Evolutionary conservation across 495 filamentous ascomycete species (phyloP).

Genomic region (Umbilicaria muhlenbergii): DNA sequence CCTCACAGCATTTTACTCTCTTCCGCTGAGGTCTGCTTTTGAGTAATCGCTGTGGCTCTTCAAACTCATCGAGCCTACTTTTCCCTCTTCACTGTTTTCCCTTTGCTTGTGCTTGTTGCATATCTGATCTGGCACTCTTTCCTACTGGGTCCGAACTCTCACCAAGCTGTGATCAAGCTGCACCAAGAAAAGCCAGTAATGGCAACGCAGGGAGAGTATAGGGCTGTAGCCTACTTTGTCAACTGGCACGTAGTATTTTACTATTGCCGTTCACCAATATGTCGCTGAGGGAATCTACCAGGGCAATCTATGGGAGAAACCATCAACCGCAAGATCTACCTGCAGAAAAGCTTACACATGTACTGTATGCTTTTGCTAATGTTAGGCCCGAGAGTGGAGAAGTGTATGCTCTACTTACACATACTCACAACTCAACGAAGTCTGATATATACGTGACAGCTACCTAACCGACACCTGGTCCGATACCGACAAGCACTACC

Average conservation of each 20-base stretch:
- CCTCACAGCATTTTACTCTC: no score
- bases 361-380: constrained; percentile 85
- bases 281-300: not conserved
- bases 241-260: constrained; percentile 24
- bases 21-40: no score
- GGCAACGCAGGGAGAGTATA: constrained; percentile 10
- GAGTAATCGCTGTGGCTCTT: no score
- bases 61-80: no score
- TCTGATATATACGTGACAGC: constrained; percentile 14
- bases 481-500: constrained; percentile 78
- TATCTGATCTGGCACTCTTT: no score
- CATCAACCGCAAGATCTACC: constrained; percentile 80
- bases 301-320: constrained; percentile 77
- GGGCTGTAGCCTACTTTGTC: constrained; percentile 37
- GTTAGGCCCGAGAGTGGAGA: constrained; percentile 58
- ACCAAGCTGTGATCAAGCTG: no score
- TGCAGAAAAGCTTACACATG: constrained; percentile 74
- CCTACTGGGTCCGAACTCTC: no score
- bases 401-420: constrained; percentile 35
- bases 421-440: not conserved
- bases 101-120: no score
- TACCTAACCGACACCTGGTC: constrained; percentile 74
- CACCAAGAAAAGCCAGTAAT: not conserved
- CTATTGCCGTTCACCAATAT: not conserved
- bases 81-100: no score